Evolutionary conservation across 345 rosid genomes (phyloP), one percentile per base, ranked within the genome.

Genomic region (Populus nigra): DNA sequence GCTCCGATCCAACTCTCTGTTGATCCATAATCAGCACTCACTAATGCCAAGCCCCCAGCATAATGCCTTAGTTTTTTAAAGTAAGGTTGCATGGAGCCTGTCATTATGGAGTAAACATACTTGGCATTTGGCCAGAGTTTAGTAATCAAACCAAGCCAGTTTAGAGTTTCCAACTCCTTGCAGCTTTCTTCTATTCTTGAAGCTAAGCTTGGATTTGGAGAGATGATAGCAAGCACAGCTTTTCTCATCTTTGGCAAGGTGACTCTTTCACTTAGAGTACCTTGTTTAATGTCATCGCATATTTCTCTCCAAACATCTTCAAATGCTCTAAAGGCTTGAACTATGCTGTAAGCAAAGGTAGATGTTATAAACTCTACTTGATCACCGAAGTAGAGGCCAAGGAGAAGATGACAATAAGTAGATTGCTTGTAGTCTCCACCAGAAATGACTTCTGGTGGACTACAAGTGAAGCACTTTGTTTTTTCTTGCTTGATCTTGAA

Each of bases 1-100:
- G 88, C 98, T 39, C 99, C 99, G 7, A 95, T 95, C 98, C 99
- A 95, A 71, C 99, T 89, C 88, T 95, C 99, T 0, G 97, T 93
- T 4, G 99, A 90, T 7, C 99, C 99, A 57, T 95, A 95, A 71
- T 95, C 99, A 36, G 91, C 99, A 73, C 96, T 87, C 43, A 92
- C 92, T 57, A 95, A 78, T 49, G 98, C 91, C 83, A 95, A 81
- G n/a, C 75, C 86, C 1, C 91, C 89, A 16, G 87, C 87, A 36
- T 95, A 93, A 77, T 90, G 93, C 83, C 92, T 90, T n/a, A 95
- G 73, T 79, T 86, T 93, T 47, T 82, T 91, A 83, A 87, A 33
- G 83, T 95, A 95, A 0, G 86, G 93, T 57, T 87, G 88, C 99
- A 95, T 95, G 2, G 98, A 91, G 5, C 99, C 99, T 0, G 99